Evolutionary conservation across 768 basidiomycete genomes (phyloP).

Genomic region (Stropharia rugosoannulata): DNA sequence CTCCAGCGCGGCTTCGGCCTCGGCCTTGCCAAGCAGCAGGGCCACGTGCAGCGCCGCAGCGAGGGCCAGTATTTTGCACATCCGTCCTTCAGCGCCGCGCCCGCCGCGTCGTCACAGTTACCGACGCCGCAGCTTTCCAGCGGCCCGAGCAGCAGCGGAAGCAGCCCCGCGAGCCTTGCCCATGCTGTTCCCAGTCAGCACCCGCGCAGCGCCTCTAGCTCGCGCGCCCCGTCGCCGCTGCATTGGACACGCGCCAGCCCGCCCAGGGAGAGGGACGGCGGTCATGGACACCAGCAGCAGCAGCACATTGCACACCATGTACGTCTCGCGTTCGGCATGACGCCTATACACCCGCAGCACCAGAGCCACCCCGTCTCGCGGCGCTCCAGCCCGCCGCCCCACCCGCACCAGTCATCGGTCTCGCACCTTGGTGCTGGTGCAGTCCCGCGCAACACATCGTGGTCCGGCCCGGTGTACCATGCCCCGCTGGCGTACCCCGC

Average conservation of each 20-base stretch:
- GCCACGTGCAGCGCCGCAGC: conserved; percentile 15
- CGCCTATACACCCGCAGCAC: conserved; percentile 57
- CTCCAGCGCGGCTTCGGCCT: conserved; percentile 17
- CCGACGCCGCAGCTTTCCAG: conserved; percentile 65
- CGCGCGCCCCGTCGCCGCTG: conserved; percentile 61
- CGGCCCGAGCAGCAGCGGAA: conserved; percentile 62
- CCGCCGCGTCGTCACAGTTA: conserved; percentile 27
- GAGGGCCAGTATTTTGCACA: conserved; percentile 17
- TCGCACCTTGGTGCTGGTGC: neutral
- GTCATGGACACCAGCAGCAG: conserved; percentile 19
- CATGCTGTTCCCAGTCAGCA: conserved; percentile 26
- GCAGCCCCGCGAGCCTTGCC: conserved; percentile 56
- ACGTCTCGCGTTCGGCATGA: conserved; percentile 89
- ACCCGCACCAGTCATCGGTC: neutral
- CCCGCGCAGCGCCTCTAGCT: conserved; percentile 27
- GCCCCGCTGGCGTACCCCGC: conserved; percentile 4
- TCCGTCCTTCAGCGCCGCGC: conserved; percentile 13
- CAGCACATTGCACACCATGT: conserved; percentile 82
- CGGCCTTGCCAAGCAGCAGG: conserved; percentile 9
- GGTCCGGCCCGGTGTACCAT: conserved; percentile 15
- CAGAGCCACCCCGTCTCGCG: conserved; percentile 31
- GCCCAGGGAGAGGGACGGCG: conserved; percentile 7
- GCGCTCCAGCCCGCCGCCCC: conserved; percentile 35
- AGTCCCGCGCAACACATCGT: conserved; percentile 21
- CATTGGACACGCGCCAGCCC: conserved; percentile 33